These are phyloP conservation scores for Pelargonium nanum DNA, from an alignment of 345 rosid species.

Conservation along the genomic window DNA sequence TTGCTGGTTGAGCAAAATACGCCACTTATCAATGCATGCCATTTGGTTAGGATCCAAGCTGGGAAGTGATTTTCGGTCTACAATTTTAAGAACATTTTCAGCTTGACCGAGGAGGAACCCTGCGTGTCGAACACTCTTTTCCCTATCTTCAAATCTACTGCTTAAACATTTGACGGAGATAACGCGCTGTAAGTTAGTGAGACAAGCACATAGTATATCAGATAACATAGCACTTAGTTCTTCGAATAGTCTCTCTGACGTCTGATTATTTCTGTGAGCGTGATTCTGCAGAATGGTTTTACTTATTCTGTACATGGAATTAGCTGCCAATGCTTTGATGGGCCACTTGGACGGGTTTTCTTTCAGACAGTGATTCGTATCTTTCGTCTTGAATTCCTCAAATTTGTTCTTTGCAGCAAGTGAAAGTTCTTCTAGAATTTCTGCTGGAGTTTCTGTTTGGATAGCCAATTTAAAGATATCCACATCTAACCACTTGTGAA, in stretches of 20 bases:
- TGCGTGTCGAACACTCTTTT: conserved; percentile 38
- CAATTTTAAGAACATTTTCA: conserved; percentile 39
- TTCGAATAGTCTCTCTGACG: conserved; percentile 29
- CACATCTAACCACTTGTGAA: conserved; percentile 56
- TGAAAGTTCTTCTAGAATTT: conserved; percentile 39
- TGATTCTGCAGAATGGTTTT: conserved; percentile 38
- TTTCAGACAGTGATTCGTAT: conserved; percentile 20
- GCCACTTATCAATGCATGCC: conserved; percentile 60
- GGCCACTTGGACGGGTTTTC: conserved; percentile 68
- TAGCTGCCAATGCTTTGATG: conserved; percentile 47
- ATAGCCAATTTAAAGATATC: conserved; percentile 45
- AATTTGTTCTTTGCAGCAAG: conserved; percentile 41
- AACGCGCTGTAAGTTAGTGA: conserved; percentile 43
- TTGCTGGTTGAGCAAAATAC: conserved; percentile 23
- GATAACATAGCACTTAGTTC: conserved; percentile 36
- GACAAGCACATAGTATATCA: conserved; percentile 67
- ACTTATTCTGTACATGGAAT: conserved; percentile 72
- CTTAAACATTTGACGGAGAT: conserved; percentile 45
- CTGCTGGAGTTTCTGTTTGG: conserved; percentile 31
- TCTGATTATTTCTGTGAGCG: conserved; percentile 18
- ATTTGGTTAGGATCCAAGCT: conserved; percentile 29
- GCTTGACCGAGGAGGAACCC: conserved; percentile 54
- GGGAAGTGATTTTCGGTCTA: conserved; percentile 31
- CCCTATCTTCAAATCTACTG: conserved; percentile 49
- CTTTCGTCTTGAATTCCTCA: conserved; percentile 27